Base-by-base conservation (phyloP, 371 early-diverging fungal genomes). In the Circinella umbellata region DNA sequence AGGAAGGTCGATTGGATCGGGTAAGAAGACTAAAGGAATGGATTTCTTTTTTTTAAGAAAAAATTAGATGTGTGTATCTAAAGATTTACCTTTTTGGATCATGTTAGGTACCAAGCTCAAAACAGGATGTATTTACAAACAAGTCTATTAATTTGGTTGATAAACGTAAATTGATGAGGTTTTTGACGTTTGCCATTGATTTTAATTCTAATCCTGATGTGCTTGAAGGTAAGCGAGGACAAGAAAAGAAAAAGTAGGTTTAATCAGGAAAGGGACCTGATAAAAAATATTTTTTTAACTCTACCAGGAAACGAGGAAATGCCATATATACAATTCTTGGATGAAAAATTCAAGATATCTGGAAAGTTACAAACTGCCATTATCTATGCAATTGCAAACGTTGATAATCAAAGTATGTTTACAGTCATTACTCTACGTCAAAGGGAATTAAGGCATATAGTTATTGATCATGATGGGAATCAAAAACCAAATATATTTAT, bases 51-150 rank as follows among this genome's bases (percentile, higher is more conserved):
- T 42, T 42, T 42, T 27, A 27, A 27, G 2, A 27, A 27, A 27
- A 27, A 27, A 27, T 27, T 27, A 27, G 27, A 27, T 27, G 27
- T 27, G 27, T 0, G 27, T 27, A 27, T 27, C 2, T 27, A 27
- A 27, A 27, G 27, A 47, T 47, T 9, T 47, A 47, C 47, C 47
- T 47, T 27, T 27, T 27, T 27, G 47, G 47, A 47, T 47, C 3
- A 47, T 47, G 47, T 13, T 63, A 89, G 90, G 94, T 96, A 14
- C 98, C 97, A 0, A 88, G 92, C n/a, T 92, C 94, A 59, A 97
- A 96, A 74, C 96, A 96, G 76, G 97, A 96, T 73, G 89, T 98
- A 13, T 98, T 98, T 82, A 86, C 88, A 14, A 90, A 90, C 74
- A 87, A 91, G 47, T 75, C 88, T 10, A 84, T 96, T 7, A 80